Evolutionary conservation across 1,139 yeast genomes (phyloP).

Genomic region (Pichia sp.): DNA sequence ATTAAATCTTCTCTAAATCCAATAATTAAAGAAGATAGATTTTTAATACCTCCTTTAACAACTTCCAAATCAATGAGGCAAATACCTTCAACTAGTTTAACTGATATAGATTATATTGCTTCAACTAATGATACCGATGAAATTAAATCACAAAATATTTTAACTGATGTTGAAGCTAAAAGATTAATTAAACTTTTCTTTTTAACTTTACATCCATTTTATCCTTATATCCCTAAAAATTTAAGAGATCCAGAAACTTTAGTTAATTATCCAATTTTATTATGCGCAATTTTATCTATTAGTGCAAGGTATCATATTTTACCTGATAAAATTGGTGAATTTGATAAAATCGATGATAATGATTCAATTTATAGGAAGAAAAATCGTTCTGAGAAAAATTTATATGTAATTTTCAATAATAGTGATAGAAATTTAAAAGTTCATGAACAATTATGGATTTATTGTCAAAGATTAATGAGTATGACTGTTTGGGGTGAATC

Average conservation of each 20-base stretch:
- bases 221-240: constrained; percentile 76
- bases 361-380: constrained; percentile 20
- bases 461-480: constrained; percentile 74
- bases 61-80: constrained; percentile 47
- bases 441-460: constrained; percentile 76
- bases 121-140: constrained; percentile 26
- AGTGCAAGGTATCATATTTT: constrained; percentile 67
- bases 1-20: constrained; percentile 19
- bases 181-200: constrained; percentile 59
- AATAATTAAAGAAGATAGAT: constrained; percentile 20
- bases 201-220: constrained; percentile 78
- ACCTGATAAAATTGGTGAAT: constrained; percentile 26
- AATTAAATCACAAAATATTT: constrained; percentile 27
- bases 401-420: constrained; percentile 6
- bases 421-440: constrained; percentile 41
- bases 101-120: constrained; percentile 62
- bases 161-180: constrained; percentile 63
- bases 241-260: constrained; percentile 59
- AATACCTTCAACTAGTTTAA: constrained; percentile 41
- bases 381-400: constrained; percentile 4
- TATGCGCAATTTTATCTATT: constrained; percentile 75
- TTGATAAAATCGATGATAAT: constrained; percentile 16
- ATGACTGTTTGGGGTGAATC: constrained; percentile 96
- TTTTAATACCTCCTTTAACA: constrained; percentile 41
- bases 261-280: constrained; percentile 70